Evolutionary conservation across 2,329 filamentous ascomycete species (phyloP), one percentile per base, ranked within the genome.

Genomic region (Trichoderma arundinaceum): DNA sequence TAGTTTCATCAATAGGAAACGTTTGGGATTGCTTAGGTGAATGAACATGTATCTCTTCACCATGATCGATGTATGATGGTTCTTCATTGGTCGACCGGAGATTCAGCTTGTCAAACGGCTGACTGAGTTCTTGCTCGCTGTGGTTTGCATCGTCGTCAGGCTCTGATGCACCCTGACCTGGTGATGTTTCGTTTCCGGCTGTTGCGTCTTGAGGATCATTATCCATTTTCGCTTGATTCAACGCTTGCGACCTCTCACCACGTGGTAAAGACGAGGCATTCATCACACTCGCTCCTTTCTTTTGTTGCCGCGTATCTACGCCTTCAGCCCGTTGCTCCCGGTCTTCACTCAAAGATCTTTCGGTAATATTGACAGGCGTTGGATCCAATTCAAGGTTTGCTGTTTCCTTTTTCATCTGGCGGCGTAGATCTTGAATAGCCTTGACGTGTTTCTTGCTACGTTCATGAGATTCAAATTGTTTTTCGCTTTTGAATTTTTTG

Each of bases 361-460:
- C 48, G n/a, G 54, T 28, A 7, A n/a, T 35, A n/a, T 51, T 32
- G 9, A 39, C 33, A 1, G 33, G 2, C 15, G 15, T 32, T 15
- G 32, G 33, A 33, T 76, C 77, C 46, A 89, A 73, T 48, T 85
- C 78, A 8, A 92, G 76, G 56, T 88, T 82, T 53, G 82, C 81
- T 72, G 94, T 90, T 72, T 99, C 91, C 71, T 89, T 88, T 71
- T 84, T 86, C 93, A 99, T 96, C 75, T 95, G 89, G 72, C 87
- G 85, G 72, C 88, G 88, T 44, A 99, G 78, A 67, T 93, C 86
- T 70, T 94, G 89, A 7, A 97, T 84, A 2, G 92, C 90, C 75
- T 97, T 98, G 68, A 89, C 78, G 73, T 99, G 95, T 78, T 98
- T 99, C 77, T 97, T 99, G 82, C 94, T 98, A 79, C 90, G 92